phyloP scores from a whole-genome alignment of 352 stramenopile species.

The Globisporangium takayamanum region DNA sequence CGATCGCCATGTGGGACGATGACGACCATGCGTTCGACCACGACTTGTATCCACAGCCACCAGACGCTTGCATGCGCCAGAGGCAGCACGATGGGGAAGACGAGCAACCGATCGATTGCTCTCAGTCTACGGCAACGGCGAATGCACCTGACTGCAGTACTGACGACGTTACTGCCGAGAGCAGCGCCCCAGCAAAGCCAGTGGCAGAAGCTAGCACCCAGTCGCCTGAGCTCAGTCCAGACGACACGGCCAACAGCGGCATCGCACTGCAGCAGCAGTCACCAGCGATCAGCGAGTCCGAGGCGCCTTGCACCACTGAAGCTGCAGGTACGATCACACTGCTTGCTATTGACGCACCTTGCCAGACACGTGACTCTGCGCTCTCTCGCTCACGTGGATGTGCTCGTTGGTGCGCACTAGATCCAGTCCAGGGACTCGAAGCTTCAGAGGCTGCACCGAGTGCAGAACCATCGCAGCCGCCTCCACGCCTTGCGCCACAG shows the following conservation, averaged over 20 bases:
- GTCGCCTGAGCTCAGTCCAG: not conserved
- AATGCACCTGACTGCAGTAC: too few relatives aligned
- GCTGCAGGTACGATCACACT: too few relatives aligned
- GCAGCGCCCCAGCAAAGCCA: not conserved
- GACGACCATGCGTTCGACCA: constrained; percentile 3
- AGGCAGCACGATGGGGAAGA: not conserved
- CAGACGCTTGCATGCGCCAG: not conserved
- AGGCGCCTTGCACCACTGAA: not conserved
- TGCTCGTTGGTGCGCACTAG: too few relatives aligned
- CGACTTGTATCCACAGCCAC: constrained; percentile 12
- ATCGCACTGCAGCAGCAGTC: not conserved
- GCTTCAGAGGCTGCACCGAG: not conserved
- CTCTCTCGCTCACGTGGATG: too few relatives aligned
- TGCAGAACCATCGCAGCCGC: not conserved
- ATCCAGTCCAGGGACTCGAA: too few relatives aligned
- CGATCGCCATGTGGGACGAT: not conserved
- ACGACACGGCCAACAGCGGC: not conserved
- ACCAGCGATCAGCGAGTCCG: not conserved
- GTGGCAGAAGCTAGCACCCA: not conserved
- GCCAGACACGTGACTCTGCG: too few relatives aligned
- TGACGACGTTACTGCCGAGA: too few relatives aligned
- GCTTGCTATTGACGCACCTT: too few relatives aligned
- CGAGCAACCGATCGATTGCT: not conserved
- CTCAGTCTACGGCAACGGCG: not conserved
- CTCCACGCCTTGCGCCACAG: not conserved